Conservation (phyloP, 495 filamentous ascomycete genomes). For the Hyaloscypha hepaticicola region DNA sequence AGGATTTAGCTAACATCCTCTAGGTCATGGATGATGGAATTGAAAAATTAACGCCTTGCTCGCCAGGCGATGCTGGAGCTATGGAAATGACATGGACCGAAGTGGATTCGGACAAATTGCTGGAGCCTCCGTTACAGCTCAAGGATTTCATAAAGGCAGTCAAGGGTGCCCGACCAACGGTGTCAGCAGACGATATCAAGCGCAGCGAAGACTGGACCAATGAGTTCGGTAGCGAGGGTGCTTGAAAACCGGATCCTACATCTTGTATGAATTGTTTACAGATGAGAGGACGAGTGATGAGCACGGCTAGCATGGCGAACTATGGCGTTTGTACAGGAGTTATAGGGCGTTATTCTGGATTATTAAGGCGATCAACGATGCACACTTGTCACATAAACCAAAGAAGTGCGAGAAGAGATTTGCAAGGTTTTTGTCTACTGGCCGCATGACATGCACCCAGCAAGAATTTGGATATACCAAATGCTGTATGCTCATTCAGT, state of each 20-base stretch:
- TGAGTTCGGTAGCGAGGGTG: conserved; percentile 95
- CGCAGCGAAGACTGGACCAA: conserved; percentile 90
- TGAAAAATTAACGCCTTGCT: conserved; percentile 86
- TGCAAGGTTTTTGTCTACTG: background rate
- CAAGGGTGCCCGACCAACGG: conserved; percentile 81
- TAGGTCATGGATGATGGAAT: conserved; percentile 71
- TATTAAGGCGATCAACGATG: conserved; percentile 1
- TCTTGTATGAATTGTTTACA: background rate
- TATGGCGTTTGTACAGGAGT: conserved; percentile 16
- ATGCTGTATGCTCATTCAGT: no score
- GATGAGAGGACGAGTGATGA: background rate
- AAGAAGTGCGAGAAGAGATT: conserved; percentile 1
- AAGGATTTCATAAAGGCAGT: conserved; percentile 96
- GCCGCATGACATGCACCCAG: background rate
- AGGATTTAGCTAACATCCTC: conserved; percentile 6
- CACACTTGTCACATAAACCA: conserved; percentile 5
- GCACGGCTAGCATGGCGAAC: conserved; percentile 21
- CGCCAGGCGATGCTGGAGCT: conserved; percentile 81
- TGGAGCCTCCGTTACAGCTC: conserved; percentile 80
- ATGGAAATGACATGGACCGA: conserved; percentile 92
- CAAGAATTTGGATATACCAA: no score
- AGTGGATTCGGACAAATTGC: conserved; percentile 74
- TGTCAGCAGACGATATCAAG: conserved; percentile 78
- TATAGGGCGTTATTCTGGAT: background rate
- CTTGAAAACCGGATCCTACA: conserved; percentile 26